phyloP scores from a whole-genome alignment of 1,139 yeast genomes.

The Scheffersomyces illinoinensis region DNA sequence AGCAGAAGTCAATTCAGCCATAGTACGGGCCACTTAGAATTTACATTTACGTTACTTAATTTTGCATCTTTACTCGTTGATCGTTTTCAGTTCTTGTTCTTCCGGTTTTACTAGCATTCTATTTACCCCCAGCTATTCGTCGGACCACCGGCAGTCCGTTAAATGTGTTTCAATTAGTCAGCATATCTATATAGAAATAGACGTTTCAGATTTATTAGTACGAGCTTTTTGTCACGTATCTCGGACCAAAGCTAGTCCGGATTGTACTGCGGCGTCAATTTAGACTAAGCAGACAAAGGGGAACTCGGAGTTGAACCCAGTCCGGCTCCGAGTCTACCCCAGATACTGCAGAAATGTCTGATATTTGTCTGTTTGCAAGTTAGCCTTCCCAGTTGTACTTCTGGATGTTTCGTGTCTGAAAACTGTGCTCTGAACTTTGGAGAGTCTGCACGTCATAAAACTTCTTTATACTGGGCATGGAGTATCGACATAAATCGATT shows the following conservation, averaged over 20 bases:
- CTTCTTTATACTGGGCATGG: background rate
- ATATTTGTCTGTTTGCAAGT: background rate
- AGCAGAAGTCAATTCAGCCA: background rate
- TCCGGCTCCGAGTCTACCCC: background rate
- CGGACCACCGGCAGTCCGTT: background rate
- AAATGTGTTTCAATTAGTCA: background rate
- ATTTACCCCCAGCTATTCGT: background rate
- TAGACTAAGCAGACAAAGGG: background rate
- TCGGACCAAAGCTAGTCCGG: background rate
- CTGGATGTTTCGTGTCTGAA: background rate
- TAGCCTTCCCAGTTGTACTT: background rate
- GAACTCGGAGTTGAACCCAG: background rate
- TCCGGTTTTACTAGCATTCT: background rate
- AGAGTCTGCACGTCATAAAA: background rate
- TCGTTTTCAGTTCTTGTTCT: background rate
- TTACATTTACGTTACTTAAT: background rate
- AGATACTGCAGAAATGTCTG: background rate
- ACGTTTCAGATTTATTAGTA: too few species aligned
- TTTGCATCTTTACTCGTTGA: background rate
- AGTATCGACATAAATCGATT: background rate
- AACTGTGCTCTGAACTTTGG: background rate
- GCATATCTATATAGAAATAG: background rate
- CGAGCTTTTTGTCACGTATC: background rate
- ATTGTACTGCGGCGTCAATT: background rate
- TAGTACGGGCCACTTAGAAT: background rate